phyloP scores from a whole-genome alignment of 805 yeast species.

The Maudiozyma saulgeensis region DNA sequence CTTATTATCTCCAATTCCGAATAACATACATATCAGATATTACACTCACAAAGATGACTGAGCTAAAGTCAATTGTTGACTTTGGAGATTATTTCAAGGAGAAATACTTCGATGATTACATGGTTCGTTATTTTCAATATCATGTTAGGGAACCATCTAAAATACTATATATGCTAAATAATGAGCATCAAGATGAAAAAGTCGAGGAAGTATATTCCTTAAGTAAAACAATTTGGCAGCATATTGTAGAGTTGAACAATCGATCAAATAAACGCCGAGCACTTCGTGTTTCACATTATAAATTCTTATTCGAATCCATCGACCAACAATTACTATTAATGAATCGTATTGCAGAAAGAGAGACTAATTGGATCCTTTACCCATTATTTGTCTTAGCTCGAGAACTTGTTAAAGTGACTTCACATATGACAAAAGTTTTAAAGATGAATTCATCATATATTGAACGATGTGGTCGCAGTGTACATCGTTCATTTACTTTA shows the following conservation, averaged over 20 bases:
- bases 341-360: conserved; percentile 45
- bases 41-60: conserved; percentile 2
- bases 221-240: conserved; percentile 1
- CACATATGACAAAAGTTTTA: not conserved
- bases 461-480: conserved; percentile 45
- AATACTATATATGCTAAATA: not conserved
- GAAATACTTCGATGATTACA: not conserved
- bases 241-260: not conserved
- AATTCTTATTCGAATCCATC: conserved; percentile 15
- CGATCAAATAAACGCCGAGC: conserved; percentile 1
- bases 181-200: conserved; percentile 1
- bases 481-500: conserved; percentile 65
- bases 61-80: not conserved
- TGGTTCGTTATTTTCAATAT: not conserved
- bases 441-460: conserved; percentile 12
- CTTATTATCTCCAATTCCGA: no score
- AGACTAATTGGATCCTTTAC: conserved; percentile 40
- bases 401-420: conserved; percentile 6
- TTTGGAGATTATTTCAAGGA: conserved; percentile 1
- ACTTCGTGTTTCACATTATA: not conserved
- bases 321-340: conserved; percentile 37
- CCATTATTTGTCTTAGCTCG: conserved; percentile 16
- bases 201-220: conserved; percentile 10
- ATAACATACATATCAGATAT: no score
- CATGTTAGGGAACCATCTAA: not conserved